phyloP scores from a whole-genome alignment of 257 asterid genomes.

The Ballota nigra region DNA sequence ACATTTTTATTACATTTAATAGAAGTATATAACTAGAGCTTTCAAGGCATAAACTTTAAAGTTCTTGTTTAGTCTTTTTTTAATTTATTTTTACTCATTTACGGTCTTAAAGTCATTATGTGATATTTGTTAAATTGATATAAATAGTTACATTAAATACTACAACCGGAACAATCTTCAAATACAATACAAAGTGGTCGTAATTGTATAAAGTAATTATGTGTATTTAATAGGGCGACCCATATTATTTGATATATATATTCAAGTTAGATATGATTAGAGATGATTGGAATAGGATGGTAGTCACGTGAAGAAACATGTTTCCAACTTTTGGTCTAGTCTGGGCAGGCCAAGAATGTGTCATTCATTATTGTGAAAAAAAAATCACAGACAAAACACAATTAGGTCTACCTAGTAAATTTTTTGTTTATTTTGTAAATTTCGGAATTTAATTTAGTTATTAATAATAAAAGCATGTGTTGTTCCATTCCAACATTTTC shows the following conservation, averaged over 20 bases:
- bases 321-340: slow-evolving; percentile 17
- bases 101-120: too few relatives aligned
- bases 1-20: too few relatives aligned
- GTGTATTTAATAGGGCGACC: too few relatives aligned
- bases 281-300: slow-evolving; percentile 17
- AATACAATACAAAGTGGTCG: too few relatives aligned
- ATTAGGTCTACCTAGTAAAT: slow-evolving; percentile 5
- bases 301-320: slow-evolving; percentile 31
- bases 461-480: not conserved
- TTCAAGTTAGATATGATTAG: not conserved
- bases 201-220: too few relatives aligned
- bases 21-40: too few relatives aligned
- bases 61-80: too few relatives aligned
- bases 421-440: not conserved
- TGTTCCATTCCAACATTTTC: not conserved
- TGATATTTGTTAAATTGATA: too few relatives aligned
- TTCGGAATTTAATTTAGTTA: not conserved
- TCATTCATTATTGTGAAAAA: slow-evolving; percentile 5
- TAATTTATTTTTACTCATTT: too few relatives aligned
- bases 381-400: not conserved
- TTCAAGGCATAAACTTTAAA: too few relatives aligned
- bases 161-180: too few relatives aligned
- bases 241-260: not conserved
- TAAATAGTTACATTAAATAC: too few relatives aligned
- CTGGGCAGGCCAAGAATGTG: slow-evolving; percentile 9